Percentiles rank a stretch among this genome's conserved stretches.
phyloP scores from a whole-genome alignment of 257 asterid genomes.

The Solanum virginianum region DNA sequence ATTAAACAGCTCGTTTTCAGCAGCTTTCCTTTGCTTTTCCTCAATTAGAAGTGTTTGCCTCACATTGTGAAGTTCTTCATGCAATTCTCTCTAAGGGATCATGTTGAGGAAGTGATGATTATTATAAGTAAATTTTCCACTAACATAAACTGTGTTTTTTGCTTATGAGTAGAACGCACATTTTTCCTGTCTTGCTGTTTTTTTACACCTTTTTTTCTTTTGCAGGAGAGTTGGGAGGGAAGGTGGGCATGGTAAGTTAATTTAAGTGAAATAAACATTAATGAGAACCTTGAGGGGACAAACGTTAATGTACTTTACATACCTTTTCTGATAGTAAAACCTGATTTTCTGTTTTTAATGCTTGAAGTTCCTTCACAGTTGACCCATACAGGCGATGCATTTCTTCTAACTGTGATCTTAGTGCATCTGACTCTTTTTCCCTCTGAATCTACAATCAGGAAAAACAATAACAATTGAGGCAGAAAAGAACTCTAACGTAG shows the following conservation, averaged over 20 bases:
- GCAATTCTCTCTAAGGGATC: constrained; percentile 31
- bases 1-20: constrained; percentile 57
- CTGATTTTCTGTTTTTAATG: constrained; percentile 35
- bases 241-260: background rate
- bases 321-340: constrained; percentile 62
- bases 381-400: constrained; percentile 46
- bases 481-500: background rate
- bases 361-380: constrained; percentile 34
- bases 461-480: background rate
- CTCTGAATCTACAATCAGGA: constrained; percentile 21
- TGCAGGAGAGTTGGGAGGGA: background rate
- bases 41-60: constrained; percentile 43
- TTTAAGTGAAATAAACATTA: background rate
- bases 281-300: background rate
- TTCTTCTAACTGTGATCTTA: constrained; percentile 39
- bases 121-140: background rate
- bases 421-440: constrained; percentile 42
- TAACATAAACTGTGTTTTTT: background rate
- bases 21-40: constrained; percentile 63
- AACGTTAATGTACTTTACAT: background rate
- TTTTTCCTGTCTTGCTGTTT: background rate
- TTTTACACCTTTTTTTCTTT: background rate
- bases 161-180: background rate
- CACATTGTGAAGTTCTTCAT: constrained; percentile 38
- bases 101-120: background rate